These are phyloP conservation scores for Hyphopichia khmerensis DNA, from an alignment of 1,139 yeast genomes.

Conservation along the genomic window DNA sequence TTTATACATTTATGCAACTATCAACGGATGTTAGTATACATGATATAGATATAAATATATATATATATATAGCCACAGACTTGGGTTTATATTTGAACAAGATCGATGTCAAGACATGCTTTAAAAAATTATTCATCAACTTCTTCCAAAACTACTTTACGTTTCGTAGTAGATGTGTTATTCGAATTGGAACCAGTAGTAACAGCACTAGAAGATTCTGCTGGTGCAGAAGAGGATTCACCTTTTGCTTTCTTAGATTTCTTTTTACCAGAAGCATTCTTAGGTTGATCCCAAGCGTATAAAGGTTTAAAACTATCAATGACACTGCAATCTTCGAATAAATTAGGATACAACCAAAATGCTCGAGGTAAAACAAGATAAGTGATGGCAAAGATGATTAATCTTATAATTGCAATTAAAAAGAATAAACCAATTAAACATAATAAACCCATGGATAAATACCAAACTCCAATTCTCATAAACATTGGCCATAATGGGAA, in stretches of 20 bases:
- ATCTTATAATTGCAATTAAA: conserved; percentile 74
- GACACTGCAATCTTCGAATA: conserved; percentile 94
- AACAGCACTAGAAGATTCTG: conserved; percentile 11
- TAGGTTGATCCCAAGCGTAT: conserved; percentile 78
- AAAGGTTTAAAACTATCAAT: conserved; percentile 87
- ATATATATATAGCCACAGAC: no score
- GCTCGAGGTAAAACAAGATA: conserved; percentile 62
- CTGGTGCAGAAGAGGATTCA: conserved; percentile 11
- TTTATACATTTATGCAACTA: no score
- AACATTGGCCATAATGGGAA: conserved; percentile 96
- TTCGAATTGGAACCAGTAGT: conserved; percentile 9
- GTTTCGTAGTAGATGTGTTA: conserved; percentile 18
- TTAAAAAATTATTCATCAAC: conserved; percentile 36
- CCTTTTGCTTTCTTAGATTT: conserved; percentile 8
- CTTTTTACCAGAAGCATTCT: conserved; percentile 25
- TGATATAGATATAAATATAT: no score
- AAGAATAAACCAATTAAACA: conserved; percentile 77
- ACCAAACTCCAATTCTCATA: conserved; percentile 92
- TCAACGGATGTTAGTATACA: no score
- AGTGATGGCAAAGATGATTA: conserved; percentile 67
- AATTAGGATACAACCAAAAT: conserved; percentile 93
- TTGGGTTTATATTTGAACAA: no score
- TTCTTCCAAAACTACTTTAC: conserved; percentile 46
- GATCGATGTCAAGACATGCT: no score
- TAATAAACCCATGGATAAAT: conserved; percentile 73